A percentile compares a stretch with the other conserved stretches of the same genome.
These are phyloP conservation scores for Rhizophagus sp. DNA, from an alignment of 192 early-diverging fungal genomes.

Conservation along the genomic window DNA sequence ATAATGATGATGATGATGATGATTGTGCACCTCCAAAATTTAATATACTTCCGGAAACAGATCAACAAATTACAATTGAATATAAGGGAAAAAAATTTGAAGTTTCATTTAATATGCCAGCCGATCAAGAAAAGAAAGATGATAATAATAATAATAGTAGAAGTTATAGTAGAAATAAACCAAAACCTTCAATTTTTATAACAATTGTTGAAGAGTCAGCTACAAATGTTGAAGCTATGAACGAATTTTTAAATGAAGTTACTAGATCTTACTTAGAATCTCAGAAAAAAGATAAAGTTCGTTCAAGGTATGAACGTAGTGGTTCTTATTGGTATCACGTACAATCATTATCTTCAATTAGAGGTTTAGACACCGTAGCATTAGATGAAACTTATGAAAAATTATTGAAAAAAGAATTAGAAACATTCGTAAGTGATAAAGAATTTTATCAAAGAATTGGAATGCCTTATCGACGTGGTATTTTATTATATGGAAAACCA, in stretches of 20 bases:
- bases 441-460: conserved; percentile 63
- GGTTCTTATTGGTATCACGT: conserved; percentile 1
- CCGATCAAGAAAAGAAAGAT: background rate
- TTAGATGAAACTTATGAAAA: conserved; percentile 51
- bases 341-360: conserved; percentile 23
- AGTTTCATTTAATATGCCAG: conserved; percentile 15
- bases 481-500: conserved; percentile 40
- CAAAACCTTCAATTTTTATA: conserved; percentile 32
- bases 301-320: conserved; percentile 23
- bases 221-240: conserved; percentile 14
- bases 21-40: conserved; percentile 7
- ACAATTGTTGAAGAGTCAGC: conserved; percentile 1
- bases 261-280: conserved; percentile 9
- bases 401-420: conserved; percentile 49
- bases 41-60: background rate
- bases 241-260: conserved; percentile 24
- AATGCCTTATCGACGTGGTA: conserved; percentile 61
- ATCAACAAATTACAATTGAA: conserved; percentile 2
- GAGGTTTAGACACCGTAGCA: conserved; percentile 57
- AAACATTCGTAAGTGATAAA: conserved; percentile 53
- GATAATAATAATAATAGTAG: background rate
- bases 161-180: background rate
- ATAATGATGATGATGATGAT: background rate
- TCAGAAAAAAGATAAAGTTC: background rate
- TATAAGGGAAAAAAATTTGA: conserved; percentile 11